Conservation (phyloP, 495 filamentous ascomycete species). For the Letharia columbiana region DNA sequence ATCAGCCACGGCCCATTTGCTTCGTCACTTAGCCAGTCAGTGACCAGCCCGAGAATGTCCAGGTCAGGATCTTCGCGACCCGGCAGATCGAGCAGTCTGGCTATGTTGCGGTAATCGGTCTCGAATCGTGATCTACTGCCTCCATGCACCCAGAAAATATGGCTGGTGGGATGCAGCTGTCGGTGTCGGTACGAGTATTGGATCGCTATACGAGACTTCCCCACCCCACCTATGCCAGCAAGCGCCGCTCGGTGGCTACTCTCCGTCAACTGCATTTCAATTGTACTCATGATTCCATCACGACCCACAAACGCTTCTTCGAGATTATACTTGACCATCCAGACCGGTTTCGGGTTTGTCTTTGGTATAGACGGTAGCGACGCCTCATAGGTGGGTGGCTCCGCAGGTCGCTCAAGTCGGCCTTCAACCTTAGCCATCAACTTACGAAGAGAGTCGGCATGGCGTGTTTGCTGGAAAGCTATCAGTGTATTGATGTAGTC, state of each 20-base stretch:
- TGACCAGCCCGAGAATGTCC: constrained; percentile 33
- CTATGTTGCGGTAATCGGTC: constrained; percentile 35
- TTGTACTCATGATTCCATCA: constrained; percentile 28
- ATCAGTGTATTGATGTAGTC: constrained; percentile 13
- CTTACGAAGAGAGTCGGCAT: constrained; percentile 11
- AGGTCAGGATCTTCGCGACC: constrained; percentile 32
- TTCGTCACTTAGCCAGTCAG: constrained; percentile 32
- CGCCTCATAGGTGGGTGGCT: neutral
- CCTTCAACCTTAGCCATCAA: constrained; percentile 4
- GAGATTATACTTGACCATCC: constrained; percentile 27
- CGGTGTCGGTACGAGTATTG: constrained; percentile 33
- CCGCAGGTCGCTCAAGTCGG: neutral
- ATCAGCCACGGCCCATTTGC: constrained; percentile 39
- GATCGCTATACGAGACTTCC: constrained; percentile 36
- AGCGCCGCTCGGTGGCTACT: constrained; percentile 29
- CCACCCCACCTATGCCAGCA: constrained; percentile 42
- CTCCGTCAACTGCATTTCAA: constrained; percentile 26
- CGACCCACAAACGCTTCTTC: constrained; percentile 40
- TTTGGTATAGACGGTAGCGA: neutral
- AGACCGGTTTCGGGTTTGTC: constrained; percentile 7
- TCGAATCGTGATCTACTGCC: constrained; percentile 32
- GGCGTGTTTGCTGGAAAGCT: constrained; percentile 12
- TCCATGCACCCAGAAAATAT: constrained; percentile 40
- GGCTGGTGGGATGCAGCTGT: constrained; percentile 23
- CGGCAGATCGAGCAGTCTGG: constrained; percentile 30